phyloP scores from a whole-genome alignment of 228 moss, liverwort and hornwort species.

The Sphagnum fallax region DNA sequence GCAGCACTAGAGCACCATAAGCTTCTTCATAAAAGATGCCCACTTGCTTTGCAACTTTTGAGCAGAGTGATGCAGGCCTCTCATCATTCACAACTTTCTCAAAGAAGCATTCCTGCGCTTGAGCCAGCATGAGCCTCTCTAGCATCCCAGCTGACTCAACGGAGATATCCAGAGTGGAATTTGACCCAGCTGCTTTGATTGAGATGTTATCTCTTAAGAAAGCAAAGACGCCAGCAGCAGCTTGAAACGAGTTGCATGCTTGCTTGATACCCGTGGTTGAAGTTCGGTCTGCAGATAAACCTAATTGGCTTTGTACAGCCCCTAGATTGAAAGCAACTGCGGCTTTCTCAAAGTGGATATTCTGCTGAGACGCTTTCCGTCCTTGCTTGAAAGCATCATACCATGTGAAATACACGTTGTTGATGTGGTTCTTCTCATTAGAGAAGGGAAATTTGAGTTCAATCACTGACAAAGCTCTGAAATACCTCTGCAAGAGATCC shows the following conservation, averaged over 20 bases:
- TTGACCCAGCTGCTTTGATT: constrained; percentile 87
- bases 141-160: constrained; percentile 99
- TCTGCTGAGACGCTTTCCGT: constrained; percentile 86
- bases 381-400: constrained; percentile 98
- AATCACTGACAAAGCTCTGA: constrained; percentile 88
- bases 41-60: constrained; percentile 98
- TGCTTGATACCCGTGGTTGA: constrained; percentile 72
- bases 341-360: constrained; percentile 97
- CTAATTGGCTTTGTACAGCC: constrained; percentile 90
- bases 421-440: constrained; percentile 91
- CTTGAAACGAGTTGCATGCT: constrained; percentile 92
- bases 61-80: constrained; percentile 74
- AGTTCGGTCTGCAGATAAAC: constrained; percentile 88
- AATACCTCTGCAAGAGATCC: constrained; percentile 90
- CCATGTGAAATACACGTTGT: constrained; percentile 83
- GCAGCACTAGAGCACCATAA: constrained; percentile 77
- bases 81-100: constrained; percentile 86
- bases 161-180: constrained; percentile 83
- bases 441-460: constrained; percentile 95
- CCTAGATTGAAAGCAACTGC: constrained; percentile 96
- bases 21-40: constrained; percentile 98
- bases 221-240: constrained; percentile 93
- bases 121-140: constrained; percentile 95
- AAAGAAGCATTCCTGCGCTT: constrained; percentile 97
- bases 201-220: constrained; percentile 92